A percentile compares a stretch with the other conserved stretches of the same genome.
Conservation (phyloP, 2,329 filamentous ascomycete genomes). For the Hysterium pulicare region DNA sequence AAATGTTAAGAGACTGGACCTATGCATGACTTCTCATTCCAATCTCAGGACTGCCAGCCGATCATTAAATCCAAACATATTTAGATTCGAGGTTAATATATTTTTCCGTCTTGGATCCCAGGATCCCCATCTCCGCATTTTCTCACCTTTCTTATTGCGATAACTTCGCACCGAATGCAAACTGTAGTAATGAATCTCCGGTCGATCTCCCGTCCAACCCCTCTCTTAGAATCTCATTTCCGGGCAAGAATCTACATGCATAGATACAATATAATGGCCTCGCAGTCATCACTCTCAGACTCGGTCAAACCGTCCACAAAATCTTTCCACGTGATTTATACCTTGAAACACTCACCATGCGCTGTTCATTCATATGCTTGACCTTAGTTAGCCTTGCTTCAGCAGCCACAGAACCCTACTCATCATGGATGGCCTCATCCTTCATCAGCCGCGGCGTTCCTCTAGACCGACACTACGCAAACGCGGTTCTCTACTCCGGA, state of each 20-base stretch:
- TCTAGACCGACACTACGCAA: slow-evolving; percentile 43
- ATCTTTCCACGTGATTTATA: too few relatives aligned
- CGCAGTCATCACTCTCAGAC: neutral
- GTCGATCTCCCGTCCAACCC: neutral
- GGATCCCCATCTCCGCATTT: neutral
- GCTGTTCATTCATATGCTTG: slow-evolving; percentile 1
- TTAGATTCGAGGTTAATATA: too few relatives aligned
- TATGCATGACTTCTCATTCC: too few relatives aligned
- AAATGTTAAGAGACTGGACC: too few relatives aligned
- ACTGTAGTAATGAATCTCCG: neutral
- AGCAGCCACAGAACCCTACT: slow-evolving; percentile 24
- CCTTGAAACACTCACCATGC: neutral
- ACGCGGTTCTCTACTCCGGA: slow-evolving; percentile 47
- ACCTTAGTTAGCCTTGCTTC: slow-evolving; percentile 21
- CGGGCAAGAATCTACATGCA: neutral
- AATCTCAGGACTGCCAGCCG: too few relatives aligned
- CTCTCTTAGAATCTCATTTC: neutral
- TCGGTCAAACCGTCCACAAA: neutral
- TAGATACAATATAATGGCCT: neutral
- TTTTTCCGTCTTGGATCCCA: neutral
- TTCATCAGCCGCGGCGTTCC: slow-evolving; percentile 42
- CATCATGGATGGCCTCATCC: slow-evolving; percentile 47
- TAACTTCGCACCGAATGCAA: neutral
- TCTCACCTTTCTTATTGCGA: neutral
- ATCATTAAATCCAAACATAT: too few relatives aligned